Evolutionary conservation across 768 basidiomycete species (phyloP).

Genomic region (Psilocybe sp.): DNA sequence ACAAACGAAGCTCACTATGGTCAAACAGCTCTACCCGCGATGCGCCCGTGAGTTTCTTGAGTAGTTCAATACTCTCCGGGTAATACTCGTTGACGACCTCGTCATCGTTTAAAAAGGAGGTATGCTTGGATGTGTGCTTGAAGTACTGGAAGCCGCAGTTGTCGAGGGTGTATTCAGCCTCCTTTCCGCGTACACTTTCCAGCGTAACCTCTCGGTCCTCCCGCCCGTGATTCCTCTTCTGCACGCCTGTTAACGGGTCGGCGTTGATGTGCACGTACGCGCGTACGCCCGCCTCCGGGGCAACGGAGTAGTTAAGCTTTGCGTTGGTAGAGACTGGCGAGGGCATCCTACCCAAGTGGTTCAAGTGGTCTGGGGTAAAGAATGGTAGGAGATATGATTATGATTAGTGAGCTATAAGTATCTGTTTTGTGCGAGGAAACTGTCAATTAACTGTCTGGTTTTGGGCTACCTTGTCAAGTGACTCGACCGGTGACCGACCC

Average conservation of each 20-base stretch:
- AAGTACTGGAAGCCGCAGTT: conserved; percentile 49
- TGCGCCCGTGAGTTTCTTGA: conserved; percentile 61
- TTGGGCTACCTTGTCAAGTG: too few relatives aligned
- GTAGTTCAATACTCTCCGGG: conserved; percentile 53
- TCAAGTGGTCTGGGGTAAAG: background rate
- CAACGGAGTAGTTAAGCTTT: conserved; percentile 33
- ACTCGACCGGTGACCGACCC: too few relatives aligned
- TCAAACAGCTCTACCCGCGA: conserved; percentile 55
- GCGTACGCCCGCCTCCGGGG: conserved; percentile 35
- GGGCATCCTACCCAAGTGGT: background rate
- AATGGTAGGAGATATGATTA: background rate
- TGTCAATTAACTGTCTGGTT: too few relatives aligned
- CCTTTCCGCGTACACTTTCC: conserved; percentile 53
- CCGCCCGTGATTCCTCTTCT: conserved; percentile 30
- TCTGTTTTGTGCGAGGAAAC: too few relatives aligned
- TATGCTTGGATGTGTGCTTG: conserved; percentile 38
- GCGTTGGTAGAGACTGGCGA: conserved; percentile 22
- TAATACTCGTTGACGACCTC: conserved; percentile 56
- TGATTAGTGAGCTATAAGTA: too few relatives aligned
- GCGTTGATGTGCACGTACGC: conserved; percentile 36
- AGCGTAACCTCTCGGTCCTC: conserved; percentile 33
- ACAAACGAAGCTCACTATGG: conserved; percentile 46
- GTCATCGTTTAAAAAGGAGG: conserved; percentile 47
- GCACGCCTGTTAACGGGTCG: conserved; percentile 31
- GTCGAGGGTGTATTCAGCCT: conserved; percentile 43